Percentiles rank a stretch among this genome's conserved stretches.
These are phyloP conservation scores for Phaffia australis DNA, from an alignment of 768 basidiomycete genomes.

Conservation along the genomic window DNA sequence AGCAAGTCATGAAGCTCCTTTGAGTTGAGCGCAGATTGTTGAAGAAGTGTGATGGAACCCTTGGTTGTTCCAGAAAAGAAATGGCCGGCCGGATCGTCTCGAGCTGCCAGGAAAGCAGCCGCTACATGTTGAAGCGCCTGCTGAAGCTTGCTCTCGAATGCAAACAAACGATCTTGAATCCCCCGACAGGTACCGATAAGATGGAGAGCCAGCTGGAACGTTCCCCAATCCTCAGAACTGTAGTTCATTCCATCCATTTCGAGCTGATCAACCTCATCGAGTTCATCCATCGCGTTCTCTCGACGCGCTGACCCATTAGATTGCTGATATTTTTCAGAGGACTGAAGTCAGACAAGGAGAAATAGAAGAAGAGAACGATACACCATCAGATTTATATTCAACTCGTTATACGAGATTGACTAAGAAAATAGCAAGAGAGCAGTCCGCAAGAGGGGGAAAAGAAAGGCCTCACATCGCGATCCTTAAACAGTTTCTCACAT, in stretches of 20 bases:
- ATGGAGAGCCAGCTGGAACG: constrained; percentile 71
- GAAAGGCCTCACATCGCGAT: constrained; percentile 9
- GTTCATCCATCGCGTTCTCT: constrained; percentile 30
- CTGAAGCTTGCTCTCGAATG: constrained; percentile 62
- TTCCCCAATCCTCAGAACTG: constrained; percentile 74
- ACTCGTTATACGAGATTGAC: too few relatives aligned
- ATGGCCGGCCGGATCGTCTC: constrained; percentile 43
- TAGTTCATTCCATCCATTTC: constrained; percentile 65
- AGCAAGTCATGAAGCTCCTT: constrained; percentile 58
- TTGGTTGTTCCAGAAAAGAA: constrained; percentile 48
- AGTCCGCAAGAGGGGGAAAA: too few relatives aligned
- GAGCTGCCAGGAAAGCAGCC: constrained; percentile 49
- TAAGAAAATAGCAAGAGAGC: too few relatives aligned
- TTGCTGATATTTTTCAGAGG: too few relatives aligned
- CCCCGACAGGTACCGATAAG: constrained; percentile 68
- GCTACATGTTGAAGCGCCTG: constrained; percentile 52
- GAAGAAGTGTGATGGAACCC: constrained; percentile 59
- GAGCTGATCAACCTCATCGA: constrained; percentile 34
- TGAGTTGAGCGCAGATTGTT: constrained; percentile 76
- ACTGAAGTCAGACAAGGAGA: too few relatives aligned
- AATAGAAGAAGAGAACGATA: too few relatives aligned
- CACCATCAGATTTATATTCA: too few relatives aligned
- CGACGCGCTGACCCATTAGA: too few relatives aligned
- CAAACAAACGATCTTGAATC: constrained; percentile 54
- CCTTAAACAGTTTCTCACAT: constrained; percentile 16